Percentiles rank a stretch among this genome's conserved stretches.
Evolutionary conservation across 208 protist genomes (phyloP).

Genomic region (Leishmania braziliensis): DNA sequence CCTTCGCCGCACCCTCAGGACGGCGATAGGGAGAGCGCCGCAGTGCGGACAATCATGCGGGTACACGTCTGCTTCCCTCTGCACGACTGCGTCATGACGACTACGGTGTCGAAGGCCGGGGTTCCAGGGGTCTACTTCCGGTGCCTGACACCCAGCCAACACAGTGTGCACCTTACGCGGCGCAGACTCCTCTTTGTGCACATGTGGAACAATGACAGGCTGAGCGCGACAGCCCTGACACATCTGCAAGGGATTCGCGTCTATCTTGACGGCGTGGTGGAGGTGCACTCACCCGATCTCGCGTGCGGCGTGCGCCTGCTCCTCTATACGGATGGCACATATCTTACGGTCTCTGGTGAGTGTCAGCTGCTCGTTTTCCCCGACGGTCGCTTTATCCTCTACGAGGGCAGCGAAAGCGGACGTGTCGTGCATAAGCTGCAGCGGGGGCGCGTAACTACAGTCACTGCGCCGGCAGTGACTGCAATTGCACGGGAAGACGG

Average conservation of each 20-base stretch:
- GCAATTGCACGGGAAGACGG: slow-evolving; percentile 26
- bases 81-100: slow-evolving; percentile 20
- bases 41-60: slow-evolving; percentile 20
- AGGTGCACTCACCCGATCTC: slow-evolving; percentile 41
- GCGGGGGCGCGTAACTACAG: slow-evolving; percentile 2
- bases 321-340: slow-evolving; percentile 53
- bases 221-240: slow-evolving; percentile 28
- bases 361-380: slow-evolving; percentile 13
- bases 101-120: background rate
- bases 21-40: background rate
- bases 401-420: background rate
- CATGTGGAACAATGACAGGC: slow-evolving; percentile 34
- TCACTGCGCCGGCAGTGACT: background rate
- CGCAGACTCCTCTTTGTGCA: slow-evolving; percentile 31
- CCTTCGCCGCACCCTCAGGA: slow-evolving; percentile 3
- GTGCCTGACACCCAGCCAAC: slow-evolving; percentile 9
- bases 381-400: slow-evolving; percentile 16
- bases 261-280: slow-evolving; percentile 53
- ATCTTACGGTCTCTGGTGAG: slow-evolving; percentile 16
- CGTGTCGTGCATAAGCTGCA: slow-evolving; percentile 20
- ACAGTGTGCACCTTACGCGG: background rate
- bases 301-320: slow-evolving; percentile 34
- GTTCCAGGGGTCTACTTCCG: slow-evolving; percentile 19
- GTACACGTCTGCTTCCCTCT: slow-evolving; percentile 16
- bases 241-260: slow-evolving; percentile 30